Evolutionary conservation across 306 rosid species (phyloP), one percentile per base, ranked within the genome.

Genomic region (Abrus pulchellus): DNA sequence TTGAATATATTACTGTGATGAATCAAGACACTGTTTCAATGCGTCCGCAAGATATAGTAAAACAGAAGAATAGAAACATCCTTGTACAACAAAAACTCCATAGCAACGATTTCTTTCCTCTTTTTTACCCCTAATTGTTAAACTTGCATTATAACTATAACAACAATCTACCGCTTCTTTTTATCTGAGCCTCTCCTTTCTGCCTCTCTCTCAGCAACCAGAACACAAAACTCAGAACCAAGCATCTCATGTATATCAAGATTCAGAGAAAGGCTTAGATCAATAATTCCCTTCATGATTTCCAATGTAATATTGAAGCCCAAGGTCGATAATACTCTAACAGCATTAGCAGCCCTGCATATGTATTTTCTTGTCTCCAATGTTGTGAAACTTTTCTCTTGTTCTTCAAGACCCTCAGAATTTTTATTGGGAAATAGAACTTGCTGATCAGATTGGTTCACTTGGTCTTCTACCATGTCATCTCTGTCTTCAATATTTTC

Each of bases 321-420:
- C 84, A 95, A 74, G 3, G 78, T 69, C 72, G 93, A 80, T 28
- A 92, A 71, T 56, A 91, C 86, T 53, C 97, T 90, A 47, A 92
- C 34, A 1, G 97, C 94, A 83, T 94, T 94, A 81, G 98, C 97
- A 71, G 80, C 72, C 80, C 97, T 90, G 93, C 97, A 91, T 64
- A 90, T 79, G 78, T 80, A 84, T 82, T 85, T 92, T 60, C 97
- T 90, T 20, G 92, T 91, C 86, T 79, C 87, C 74, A 79, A 54
- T 9, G 86, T 77, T 1, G 93, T 87, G 48, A 80, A 84, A 63
- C 30, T 77, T 68, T 73, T 84, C 84, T 90, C 94, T 83, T 86
- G 91, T 69, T 89, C 94, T 76, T 90, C 91, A 36, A 81, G 88
- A 74, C 75, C 80, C 0, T 5, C 4, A 3, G 71, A 20, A 77